A percentile compares a stretch with the other conserved stretches of the same genome.
Evolutionary conservation across 164 flowering plant genomes (phyloP).

Genomic region (Dillenia suffruticosa): DNA sequence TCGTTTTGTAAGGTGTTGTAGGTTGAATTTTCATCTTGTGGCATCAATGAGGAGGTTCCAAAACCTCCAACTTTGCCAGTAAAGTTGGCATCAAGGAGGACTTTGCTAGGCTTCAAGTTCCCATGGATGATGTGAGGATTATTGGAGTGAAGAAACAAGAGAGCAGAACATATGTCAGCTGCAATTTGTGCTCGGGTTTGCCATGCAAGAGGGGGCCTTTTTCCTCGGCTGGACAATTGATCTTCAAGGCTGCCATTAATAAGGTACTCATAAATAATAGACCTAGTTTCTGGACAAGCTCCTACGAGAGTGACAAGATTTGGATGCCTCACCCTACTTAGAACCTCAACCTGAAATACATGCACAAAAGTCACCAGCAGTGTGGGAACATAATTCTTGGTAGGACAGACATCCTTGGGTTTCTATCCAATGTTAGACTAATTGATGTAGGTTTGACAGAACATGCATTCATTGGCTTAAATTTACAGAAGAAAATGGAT

Average conservation of each 20-base stretch:
- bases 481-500: too few species aligned
- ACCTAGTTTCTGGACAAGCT: slow-evolving; percentile 50
- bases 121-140: slow-evolving; percentile 48
- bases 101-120: slow-evolving; percentile 52
- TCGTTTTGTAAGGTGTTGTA: not conserved
- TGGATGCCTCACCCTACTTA: slow-evolving; percentile 72
- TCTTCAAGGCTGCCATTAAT: slow-evolving; percentile 66
- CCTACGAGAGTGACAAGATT: slow-evolving; percentile 57
- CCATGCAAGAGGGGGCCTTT: slow-evolving; percentile 51
- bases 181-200: slow-evolving; percentile 50
- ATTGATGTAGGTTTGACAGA: too few species aligned
- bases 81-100: slow-evolving; percentile 54
- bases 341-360: slow-evolving; percentile 51
- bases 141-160: slow-evolving; percentile 56
- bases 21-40: slow-evolving; percentile 9
- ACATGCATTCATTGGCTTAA: too few species aligned
- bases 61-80: slow-evolving; percentile 50
- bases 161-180: slow-evolving; percentile 52
- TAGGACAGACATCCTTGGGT: too few species aligned
- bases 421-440: too few species aligned
- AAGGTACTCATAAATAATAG: slow-evolving; percentile 60
- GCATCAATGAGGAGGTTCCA: slow-evolving; percentile 29
- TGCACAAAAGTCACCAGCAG: not conserved
- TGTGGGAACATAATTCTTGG: too few species aligned
- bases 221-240: slow-evolving; percentile 32